Base-by-base conservation (phyloP, 225 moss, liverwort and hornwort species). In the Rhytidiadelphus loreus region DNA sequence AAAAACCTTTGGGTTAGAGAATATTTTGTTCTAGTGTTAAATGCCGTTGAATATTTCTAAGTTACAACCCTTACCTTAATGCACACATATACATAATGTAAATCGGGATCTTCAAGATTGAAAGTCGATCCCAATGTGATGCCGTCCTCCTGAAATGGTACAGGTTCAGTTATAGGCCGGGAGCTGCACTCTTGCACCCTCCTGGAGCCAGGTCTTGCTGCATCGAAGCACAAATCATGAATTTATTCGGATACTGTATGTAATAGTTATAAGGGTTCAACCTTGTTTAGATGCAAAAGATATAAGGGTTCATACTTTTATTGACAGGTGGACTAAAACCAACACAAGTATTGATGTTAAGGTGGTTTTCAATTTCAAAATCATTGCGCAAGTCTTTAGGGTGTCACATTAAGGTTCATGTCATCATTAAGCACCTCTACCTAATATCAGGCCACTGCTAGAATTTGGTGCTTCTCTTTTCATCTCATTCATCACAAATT, bases 21-120 rank as follows among this genome's bases (percentile, higher is more conserved):
- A 32, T 32, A 44, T 32, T 71, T 32, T 24, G 33, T 48, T 78
- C 16, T 5, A 63, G 65, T 73, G 20, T 61, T n/a, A 66, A 30
- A 66, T 48, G 57, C 68, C 62, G 26, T 81, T 84, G 61, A 33
- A 41, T 53, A 37, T 41, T 64, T 16, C 23, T 16, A 57, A 76
- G 32, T 33, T 35, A 35, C 15, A 39, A 48, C n/a, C 21, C 81
- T 70, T 80, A 96, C 96, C 95, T 96, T 96, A 41, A 83, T 94
- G 86, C 96, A 98, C 62, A 96, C 93, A 78, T 98, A 98, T 19
- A 98, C 95, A 58, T 98, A 98, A 81, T 98, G 96, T 88, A 96
- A 89, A 82, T 98, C 95, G 46, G 98, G 95, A 88, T 98, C 98
- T 80, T 98, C 96, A 52, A 96, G 94, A 87, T 92, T 92, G 88